Evolutionary conservation across 176 grass and related monocot genomes (phyloP).

Genomic region (Thinopyrum elongatum): DNA sequence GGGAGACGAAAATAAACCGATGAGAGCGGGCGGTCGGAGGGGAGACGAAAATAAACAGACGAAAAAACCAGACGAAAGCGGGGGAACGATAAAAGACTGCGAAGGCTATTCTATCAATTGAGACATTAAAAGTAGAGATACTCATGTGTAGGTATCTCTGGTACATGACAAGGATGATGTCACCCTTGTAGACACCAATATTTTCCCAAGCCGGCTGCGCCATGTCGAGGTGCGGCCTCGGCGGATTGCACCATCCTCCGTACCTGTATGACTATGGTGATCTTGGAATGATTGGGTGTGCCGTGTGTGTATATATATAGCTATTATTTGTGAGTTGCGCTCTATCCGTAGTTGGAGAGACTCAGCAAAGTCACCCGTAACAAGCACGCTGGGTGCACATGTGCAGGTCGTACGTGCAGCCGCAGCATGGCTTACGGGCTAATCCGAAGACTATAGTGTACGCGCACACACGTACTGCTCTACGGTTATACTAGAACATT

Average conservation of each 20-base stretch:
- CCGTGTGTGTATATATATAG: too few species aligned
- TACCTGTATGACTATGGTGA: too few species aligned
- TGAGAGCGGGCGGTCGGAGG: too few species aligned
- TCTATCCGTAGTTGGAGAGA: neutral
- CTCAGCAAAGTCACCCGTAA: neutral
- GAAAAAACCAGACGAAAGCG: too few species aligned
- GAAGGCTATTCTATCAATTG: too few species aligned
- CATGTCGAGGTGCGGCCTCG: conserved; percentile 38
- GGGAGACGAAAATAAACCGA: too few species aligned
- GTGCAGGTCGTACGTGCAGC: neutral
- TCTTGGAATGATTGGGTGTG: too few species aligned
- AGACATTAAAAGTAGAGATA: too few species aligned
- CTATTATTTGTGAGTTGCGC: too few species aligned
- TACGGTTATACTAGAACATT: too few species aligned
- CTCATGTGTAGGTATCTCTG: conserved; percentile 18
- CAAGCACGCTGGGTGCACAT: neutral
- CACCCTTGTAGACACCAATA: conserved; percentile 45
- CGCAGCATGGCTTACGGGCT: conserved; percentile 16
- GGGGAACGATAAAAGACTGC: too few species aligned
- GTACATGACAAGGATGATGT: conserved; percentile 55
- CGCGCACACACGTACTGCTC: neutral
- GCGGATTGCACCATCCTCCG: conserved; percentile 51
- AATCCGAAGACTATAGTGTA: conserved; percentile 4
- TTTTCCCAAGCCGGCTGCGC: conserved; percentile 47
- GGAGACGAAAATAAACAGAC: too few species aligned